phyloP scores from a whole-genome alignment of 177 flowering plant genomes.

The Vitis hybrid region DNA sequence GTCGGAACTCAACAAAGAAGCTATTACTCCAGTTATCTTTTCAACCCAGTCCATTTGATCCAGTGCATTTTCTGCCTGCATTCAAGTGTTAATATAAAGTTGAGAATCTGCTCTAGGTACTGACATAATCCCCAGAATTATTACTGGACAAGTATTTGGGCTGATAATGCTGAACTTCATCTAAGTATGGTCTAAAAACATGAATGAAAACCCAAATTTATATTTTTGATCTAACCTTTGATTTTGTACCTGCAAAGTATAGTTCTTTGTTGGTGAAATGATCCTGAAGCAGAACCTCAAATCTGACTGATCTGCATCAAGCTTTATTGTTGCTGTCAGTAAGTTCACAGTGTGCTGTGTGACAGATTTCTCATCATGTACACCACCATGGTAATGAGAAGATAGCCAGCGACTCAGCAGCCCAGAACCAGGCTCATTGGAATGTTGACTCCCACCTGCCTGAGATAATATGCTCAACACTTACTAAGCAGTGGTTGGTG shows the following conservation, averaged over 20 bases:
- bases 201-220: background rate
- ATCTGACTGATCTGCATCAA: conserved; percentile 97
- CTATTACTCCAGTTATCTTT: conserved; percentile 97
- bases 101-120: conserved; percentile 10
- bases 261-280: conserved; percentile 93
- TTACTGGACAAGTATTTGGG: background rate
- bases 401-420: conserved; percentile 94
- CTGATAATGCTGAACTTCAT: background rate
- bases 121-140: background rate
- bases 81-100: conserved; percentile 23
- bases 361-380: conserved; percentile 93
- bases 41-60: conserved; percentile 99
- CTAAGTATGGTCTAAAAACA: background rate
- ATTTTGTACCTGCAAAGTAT: conserved; percentile 85
- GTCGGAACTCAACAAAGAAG: conserved; percentile 89
- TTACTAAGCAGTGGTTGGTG: background rate
- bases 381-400: conserved; percentile 89
- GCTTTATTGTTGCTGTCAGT: conserved; percentile 95
- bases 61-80: conserved; percentile 93
- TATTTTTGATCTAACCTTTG: conserved; percentile 4
- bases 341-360: conserved; percentile 96
- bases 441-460: conserved; percentile 41
- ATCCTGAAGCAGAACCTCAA: conserved; percentile 96
- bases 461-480: conserved; percentile 22
- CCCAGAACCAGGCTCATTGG: conserved; percentile 77